These are phyloP conservation scores for Heliosperma pusillum DNA, from an alignment of 148 eudicot species.

Conservation along the genomic window DNA sequence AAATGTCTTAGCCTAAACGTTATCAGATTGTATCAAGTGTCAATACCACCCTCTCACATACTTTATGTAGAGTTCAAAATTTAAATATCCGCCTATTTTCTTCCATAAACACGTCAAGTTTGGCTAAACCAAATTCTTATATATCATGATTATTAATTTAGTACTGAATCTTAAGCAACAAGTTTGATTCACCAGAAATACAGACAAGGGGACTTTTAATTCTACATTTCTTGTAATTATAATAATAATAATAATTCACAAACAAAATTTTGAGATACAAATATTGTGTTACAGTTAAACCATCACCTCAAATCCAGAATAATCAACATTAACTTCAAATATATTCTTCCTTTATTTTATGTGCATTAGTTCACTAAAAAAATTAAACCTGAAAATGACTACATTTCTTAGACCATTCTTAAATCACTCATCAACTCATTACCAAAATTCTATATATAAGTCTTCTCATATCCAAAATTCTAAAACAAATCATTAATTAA, in stretches of 20 bases:
- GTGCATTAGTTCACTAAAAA: not conserved
- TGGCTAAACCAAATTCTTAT: constrained; percentile 1
- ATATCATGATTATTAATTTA: not conserved
- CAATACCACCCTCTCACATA: too few species aligned
- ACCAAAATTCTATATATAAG: constrained; percentile 11
- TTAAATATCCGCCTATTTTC: too few species aligned
- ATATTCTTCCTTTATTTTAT: not conserved
- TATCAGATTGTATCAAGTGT: too few species aligned
- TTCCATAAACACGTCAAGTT: too few species aligned
- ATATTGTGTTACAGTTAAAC: not conserved
- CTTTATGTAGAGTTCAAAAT: too few species aligned
- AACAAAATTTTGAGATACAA: not conserved
- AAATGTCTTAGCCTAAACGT: too few species aligned
- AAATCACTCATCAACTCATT: not conserved
- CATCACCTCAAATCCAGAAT: constrained; percentile 18
- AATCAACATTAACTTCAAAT: not conserved
- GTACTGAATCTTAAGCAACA: constrained; percentile 3
- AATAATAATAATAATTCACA: too few species aligned
- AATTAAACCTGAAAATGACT: constrained; percentile 5
- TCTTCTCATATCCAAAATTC: not conserved
- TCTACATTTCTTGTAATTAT: too few species aligned
- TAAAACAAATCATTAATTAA: constrained; percentile 15
- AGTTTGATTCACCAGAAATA: not conserved
- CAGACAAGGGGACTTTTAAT: not conserved
- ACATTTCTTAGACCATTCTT: constrained; percentile 6